Conservation (phyloP, 257 asterid genomes). For the Solanum commersonii region DNA sequence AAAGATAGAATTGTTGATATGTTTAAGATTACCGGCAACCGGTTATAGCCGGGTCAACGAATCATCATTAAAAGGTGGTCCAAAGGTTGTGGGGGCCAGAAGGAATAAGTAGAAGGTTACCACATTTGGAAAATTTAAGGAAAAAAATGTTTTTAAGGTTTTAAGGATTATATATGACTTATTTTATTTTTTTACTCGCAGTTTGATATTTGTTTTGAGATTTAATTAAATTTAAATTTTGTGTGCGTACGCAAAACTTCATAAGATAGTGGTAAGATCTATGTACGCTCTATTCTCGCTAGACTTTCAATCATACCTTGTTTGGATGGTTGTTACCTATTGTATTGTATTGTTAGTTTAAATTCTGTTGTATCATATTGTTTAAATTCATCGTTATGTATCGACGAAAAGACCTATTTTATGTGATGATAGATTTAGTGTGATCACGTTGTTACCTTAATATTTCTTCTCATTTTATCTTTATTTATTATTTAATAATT, state of each 20-base stretch:
- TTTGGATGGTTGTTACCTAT: not conserved
- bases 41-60: not conserved
- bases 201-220: not conserved
- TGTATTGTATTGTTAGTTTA: not conserved
- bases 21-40: not conserved
- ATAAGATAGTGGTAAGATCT: not conserved
- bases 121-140: not conserved
- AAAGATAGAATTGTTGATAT: not conserved
- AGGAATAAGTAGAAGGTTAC: not conserved
- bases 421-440: not conserved
- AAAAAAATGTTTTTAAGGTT: not conserved
- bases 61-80: not conserved
- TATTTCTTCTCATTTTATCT: no score
- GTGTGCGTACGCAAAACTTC: fast-evolving
- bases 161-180: not conserved
- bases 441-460: not conserved
- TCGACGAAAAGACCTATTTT: no score
- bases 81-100: not conserved
- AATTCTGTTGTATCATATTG: no score
- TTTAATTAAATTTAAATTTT: not conserved
- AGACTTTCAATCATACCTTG: not conserved
- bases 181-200: not conserved
- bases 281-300: no score
- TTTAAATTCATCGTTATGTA: no score
- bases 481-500: no score